Percentiles rank a stretch among this genome's conserved stretches.
Evolutionary conservation across 116 monocot genomes (phyloP).

Genomic region (Zostera marina): DNA sequence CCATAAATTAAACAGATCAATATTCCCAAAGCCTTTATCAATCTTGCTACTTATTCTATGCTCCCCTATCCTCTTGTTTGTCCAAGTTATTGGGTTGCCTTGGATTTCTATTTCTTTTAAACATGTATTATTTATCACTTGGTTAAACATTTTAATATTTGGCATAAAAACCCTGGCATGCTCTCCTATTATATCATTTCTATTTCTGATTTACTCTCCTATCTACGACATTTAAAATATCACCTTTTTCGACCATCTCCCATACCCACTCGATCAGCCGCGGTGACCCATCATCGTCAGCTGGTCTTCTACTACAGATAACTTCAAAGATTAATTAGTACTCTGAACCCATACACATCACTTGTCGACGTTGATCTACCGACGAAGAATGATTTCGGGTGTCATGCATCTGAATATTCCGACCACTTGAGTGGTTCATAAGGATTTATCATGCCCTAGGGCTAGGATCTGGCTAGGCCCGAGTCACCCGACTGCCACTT

Average conservation of each 20-base stretch:
- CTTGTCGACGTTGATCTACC: slow-evolving; percentile 6
- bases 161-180: no score
- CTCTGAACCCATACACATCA: slow-evolving; percentile 15
- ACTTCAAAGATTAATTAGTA: slow-evolving; percentile 13
- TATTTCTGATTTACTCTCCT: no score
- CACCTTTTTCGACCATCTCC: slow-evolving; percentile 6
- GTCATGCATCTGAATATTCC: slow-evolving; percentile 16
- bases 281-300: slow-evolving; percentile 7
- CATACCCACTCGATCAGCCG: slow-evolving; percentile 16
- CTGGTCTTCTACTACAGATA: slow-evolving; percentile 7
- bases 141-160: no score
- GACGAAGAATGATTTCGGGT: slow-evolving; percentile 9
- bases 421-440: slow-evolving; percentile 9
- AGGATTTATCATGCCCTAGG: neutral
- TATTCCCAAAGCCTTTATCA: no score
- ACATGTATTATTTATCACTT: no score
- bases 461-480: slow-evolving; percentile 11
- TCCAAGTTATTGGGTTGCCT: no score
- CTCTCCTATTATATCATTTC: no score
- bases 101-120: no score
- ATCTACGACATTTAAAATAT: slow-evolving; percentile 7
- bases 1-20: no score
- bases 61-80: no score
- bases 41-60: no score
- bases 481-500: slow-evolving; percentile 22